Base-by-base conservation (phyloP, 139 green algal genomes). In the Tetradesmus obliquus region DNA sequence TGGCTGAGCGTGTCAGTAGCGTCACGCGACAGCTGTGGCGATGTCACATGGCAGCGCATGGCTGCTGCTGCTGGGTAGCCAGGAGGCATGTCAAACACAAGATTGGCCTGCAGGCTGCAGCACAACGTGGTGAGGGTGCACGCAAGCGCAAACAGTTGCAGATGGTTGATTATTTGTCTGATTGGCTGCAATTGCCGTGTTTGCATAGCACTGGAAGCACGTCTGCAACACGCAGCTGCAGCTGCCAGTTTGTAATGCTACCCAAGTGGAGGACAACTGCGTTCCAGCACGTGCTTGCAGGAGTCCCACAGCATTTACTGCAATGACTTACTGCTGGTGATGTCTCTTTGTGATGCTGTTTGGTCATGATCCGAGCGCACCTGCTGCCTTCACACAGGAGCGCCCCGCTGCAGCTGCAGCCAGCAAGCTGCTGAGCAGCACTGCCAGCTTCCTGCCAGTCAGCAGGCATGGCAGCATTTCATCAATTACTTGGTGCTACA, bases 51-150 rank as follows among this genome's bases (percentile, higher is more conserved):
- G 22, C 79, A 84, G 32, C 32, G 17, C 32, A 71, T 71, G 60
- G 45, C 32, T n/a, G 79, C 79, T 84, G 79, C 79, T 84, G 79
- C 15, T 24, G 79, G 79, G 79, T 84, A 84, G 6, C 32, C 79
- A 19, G 45, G 79, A 10, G 79, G 79, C 17, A 84, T 53, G 5
- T 22, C 20, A 22, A 84, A 84, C 32, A 57, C 79, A 32, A 84
- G 20, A 15, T 10, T 60, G 45, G 79, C 79, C 22, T 84, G 32
- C 5, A 55, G 10, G 17, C 79, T 84, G 79, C 45, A 84, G 32
- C 8, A 71, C 60, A 71, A 13, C 19, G 60, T 12, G 9, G 19
- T 10, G 10, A 71, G 8, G 60, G 60, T 12, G 9, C 57, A 9
- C 57, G 8, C 6, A 66, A 9, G 57, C 7, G 57, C 57, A 66